phyloP scores from a whole-genome alignment of 148 eudicot species.

The Fagopyrum esculentum region DNA sequence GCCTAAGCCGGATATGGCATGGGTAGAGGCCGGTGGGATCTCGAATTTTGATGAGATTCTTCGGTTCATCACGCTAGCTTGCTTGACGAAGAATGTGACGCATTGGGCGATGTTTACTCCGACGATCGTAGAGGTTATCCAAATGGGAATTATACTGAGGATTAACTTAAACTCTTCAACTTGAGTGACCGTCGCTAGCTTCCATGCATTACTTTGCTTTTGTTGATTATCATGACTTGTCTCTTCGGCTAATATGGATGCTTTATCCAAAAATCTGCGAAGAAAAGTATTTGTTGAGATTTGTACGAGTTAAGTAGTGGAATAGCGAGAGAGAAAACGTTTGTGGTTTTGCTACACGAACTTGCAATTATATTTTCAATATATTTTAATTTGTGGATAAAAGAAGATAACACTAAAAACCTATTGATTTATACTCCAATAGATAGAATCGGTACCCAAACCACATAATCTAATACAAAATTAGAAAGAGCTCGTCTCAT shows the following conservation, averaged over 20 bases:
- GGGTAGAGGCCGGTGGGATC: slow-evolving; percentile 50
- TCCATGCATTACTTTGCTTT: slow-evolving; percentile 38
- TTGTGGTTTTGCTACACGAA: too few species aligned
- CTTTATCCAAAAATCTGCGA: slow-evolving; percentile 37
- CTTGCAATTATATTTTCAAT: too few species aligned
- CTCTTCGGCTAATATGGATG: slow-evolving; percentile 34
- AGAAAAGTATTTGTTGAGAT: not conserved
- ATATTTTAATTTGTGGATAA: too few species aligned
- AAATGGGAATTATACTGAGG: slow-evolving; percentile 46
- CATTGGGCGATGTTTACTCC: slow-evolving; percentile 51
- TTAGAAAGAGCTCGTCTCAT: too few species aligned
- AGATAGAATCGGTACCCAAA: too few species aligned
- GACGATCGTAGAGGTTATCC: slow-evolving; percentile 45
- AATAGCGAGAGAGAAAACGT: too few species aligned
- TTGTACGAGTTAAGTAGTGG: too few species aligned
- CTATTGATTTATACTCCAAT: too few species aligned
- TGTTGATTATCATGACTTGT: not conserved
- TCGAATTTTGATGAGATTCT: slow-evolving; percentile 22
- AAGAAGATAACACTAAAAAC: not conserved
- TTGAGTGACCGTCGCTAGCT: slow-evolving; percentile 46
- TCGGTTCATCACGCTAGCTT: slow-evolving; percentile 35
- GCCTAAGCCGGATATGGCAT: slow-evolving; percentile 30
- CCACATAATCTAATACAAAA: too few species aligned
- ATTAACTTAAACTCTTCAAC: slow-evolving; percentile 63
- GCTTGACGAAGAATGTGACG: slow-evolving; percentile 65